Evolutionary conservation across 306 rosid species (phyloP).

Genomic region (Arachis stenosperma): DNA sequence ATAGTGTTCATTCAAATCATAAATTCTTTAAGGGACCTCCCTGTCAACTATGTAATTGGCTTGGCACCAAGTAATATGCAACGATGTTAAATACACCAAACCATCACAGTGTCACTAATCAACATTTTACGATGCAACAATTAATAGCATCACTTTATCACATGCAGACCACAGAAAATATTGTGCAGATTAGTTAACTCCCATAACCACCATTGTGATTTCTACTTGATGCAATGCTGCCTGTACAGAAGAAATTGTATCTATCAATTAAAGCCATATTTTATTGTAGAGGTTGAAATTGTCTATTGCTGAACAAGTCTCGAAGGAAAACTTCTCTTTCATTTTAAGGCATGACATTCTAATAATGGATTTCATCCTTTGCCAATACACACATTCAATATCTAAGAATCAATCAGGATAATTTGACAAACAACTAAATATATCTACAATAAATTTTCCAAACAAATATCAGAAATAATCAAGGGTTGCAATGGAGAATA

Average conservation of each 20-base stretch:
- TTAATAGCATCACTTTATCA: conserved; percentile 42
- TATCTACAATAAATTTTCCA: neutral
- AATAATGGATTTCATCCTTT: too few relatives aligned
- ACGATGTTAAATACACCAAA: neutral
- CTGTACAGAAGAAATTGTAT: too few relatives aligned
- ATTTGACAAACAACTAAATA: neutral
- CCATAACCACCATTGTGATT: neutral
- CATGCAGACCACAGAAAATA: conserved; percentile 39
- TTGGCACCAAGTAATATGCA: conserved; percentile 18
- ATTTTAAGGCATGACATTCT: too few relatives aligned
- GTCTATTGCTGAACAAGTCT: too few relatives aligned
- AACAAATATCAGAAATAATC: conserved; percentile 6
- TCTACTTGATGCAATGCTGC: too few relatives aligned
- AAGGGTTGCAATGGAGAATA: conserved; percentile 40
- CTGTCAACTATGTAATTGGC: conserved; percentile 23
- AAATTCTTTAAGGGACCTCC: conserved; percentile 21
- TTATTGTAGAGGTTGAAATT: too few relatives aligned
- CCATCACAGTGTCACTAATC: conserved; percentile 21
- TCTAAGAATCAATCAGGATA: conserved; percentile 1
- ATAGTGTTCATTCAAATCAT: neutral
- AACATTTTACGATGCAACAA: conserved; percentile 39
- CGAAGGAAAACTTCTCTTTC: too few relatives aligned
- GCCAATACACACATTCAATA: neutral
- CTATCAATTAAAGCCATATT: too few relatives aligned
- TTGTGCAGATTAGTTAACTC: neutral